A percentile compares a stretch with the other conserved stretches of the same genome.
These are phyloP conservation scores for Lentinula aciculospora DNA, from an alignment of 768 basidiomycete species.

Conservation along the genomic window DNA sequence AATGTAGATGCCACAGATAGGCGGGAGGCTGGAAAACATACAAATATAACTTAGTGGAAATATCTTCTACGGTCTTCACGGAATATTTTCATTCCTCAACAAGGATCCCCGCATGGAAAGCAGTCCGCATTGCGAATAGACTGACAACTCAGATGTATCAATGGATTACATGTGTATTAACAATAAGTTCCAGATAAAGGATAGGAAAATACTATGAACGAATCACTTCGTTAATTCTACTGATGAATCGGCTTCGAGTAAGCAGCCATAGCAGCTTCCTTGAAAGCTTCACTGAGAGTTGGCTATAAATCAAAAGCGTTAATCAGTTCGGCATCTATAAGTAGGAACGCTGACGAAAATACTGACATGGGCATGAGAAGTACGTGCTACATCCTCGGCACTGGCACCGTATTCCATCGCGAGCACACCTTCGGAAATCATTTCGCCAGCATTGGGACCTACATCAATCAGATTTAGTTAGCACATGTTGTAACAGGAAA, in stretches of 20 bases:
- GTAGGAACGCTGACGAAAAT: conserved; percentile 8
- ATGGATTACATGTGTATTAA: conserved; percentile 1
- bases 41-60: background rate
- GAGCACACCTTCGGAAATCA: conserved; percentile 86
- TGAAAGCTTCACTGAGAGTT: conserved; percentile 88
- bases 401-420: conserved; percentile 96
- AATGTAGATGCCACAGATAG: no score
- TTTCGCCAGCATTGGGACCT: conserved; percentile 94
- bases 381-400: conserved; percentile 89
- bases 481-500: background rate
- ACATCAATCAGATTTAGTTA: background rate
- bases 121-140: no score
- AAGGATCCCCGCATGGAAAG: no score
- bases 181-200: background rate
- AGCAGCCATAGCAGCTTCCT: conserved; percentile 90
- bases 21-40: no score
- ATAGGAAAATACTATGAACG: background rate
- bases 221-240: conserved; percentile 29
- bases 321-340: conserved; percentile 9
- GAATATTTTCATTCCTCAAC: no score
- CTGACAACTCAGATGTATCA: no score
- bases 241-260: conserved; percentile 82
- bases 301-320: conserved; percentile 38
- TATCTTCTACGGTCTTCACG: background rate
- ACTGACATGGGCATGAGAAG: conserved; percentile 87